Base-by-base conservation (phyloP, 2,329 filamentous ascomycete genomes). In the Ramularia collo-cygni region DNA sequence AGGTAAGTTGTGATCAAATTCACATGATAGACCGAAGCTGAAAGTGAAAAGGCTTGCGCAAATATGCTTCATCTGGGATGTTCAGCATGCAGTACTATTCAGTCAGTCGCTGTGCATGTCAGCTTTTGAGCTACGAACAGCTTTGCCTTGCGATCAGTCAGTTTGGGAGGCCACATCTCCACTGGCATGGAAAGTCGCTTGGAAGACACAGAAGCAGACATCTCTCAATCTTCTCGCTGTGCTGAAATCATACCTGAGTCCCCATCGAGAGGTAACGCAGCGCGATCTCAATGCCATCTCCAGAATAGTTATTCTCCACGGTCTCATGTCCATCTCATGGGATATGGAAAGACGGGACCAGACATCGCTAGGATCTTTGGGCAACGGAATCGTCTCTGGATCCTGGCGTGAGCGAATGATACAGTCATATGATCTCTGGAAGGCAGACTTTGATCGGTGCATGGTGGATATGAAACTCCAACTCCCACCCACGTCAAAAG, bases 81-180 rank as follows among this genome's bases (percentile, higher is more conserved):
- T 75, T 0, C 76, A 81, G 39, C 76, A 81, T 44, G 76, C 77
- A 0, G 75, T 80, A 0, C 63, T 81, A 0, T 81, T 81, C 55
- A 79, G 75, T n/a, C 77, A 81, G 52, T 78, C 74, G 4, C 66
- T 81, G 0, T 81, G 77, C 58, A 81, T 81, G 76, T 80, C 75
- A 1, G 74, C 76, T 0, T 80, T 80, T 35, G 77, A 81, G 50
- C 65, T 82, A 1, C 69, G 75, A 1, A 68, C 76, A 0, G 65
- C 68, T 2, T 56, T 81, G 2, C 77, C 77, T 0, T 79, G 74
- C 50, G 65, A 69, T 28, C 66, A 76, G 35, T 55, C 63, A 0
- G 50, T 72, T 0, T 82, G 77, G 77, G 76, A 80, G 54, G 75
- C 77, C 2, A 57, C 65, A 1, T 69, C 72, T 0, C 68, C 75